phyloP scores from a whole-genome alignment of 2,329 filamentous ascomycete species.

The Leptodontidium sp. region DNA sequence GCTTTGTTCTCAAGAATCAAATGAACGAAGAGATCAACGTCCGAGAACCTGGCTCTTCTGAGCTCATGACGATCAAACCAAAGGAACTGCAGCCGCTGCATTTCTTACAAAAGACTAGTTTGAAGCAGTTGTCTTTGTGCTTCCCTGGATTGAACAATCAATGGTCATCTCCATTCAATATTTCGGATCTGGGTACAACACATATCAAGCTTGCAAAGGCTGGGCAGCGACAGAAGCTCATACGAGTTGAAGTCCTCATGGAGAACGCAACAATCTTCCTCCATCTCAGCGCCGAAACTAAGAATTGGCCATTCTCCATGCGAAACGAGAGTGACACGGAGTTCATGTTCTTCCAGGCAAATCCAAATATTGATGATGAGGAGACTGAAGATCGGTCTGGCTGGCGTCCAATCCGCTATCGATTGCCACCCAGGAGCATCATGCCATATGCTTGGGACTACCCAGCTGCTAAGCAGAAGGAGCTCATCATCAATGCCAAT shows the following conservation, averaged over 20 bases:
- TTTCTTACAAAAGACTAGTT: slow-evolving; percentile 82
- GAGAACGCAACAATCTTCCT: slow-evolving; percentile 94
- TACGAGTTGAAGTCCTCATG: slow-evolving; percentile 88
- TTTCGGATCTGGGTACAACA: slow-evolving; percentile 90
- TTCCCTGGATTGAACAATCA: slow-evolving; percentile 95
- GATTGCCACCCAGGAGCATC: slow-evolving; percentile 90
- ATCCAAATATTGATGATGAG: slow-evolving; percentile 92
- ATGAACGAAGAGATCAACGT: slow-evolving; percentile 88
- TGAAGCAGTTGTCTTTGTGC: slow-evolving; percentile 91
- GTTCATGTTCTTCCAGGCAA: slow-evolving; percentile 95
- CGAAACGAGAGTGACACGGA: slow-evolving; percentile 97
- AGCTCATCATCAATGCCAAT: slow-evolving; percentile 82
- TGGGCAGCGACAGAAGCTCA: slow-evolving; percentile 86
- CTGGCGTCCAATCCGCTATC: slow-evolving; percentile 92
- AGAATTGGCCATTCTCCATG: slow-evolving; percentile 99
- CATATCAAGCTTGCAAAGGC: slow-evolving; percentile 94
- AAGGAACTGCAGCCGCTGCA: slow-evolving; percentile 87
- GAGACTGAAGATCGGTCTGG: slow-evolving; percentile 83
- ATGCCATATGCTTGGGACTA: slow-evolving; percentile 99
- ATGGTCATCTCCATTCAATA: slow-evolving; percentile 98
- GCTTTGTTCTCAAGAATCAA: slow-evolving; percentile 95
- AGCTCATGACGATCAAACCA: slow-evolving; percentile 78
- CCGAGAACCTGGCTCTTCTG: slow-evolving; percentile 89
- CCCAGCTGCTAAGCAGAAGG: slow-evolving; percentile 94
- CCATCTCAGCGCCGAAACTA: slow-evolving; percentile 87